These are phyloP conservation scores for Aspergillus bertholletiae DNA, from an alignment of 495 filamentous ascomycete species.

Conservation along the genomic window DNA sequence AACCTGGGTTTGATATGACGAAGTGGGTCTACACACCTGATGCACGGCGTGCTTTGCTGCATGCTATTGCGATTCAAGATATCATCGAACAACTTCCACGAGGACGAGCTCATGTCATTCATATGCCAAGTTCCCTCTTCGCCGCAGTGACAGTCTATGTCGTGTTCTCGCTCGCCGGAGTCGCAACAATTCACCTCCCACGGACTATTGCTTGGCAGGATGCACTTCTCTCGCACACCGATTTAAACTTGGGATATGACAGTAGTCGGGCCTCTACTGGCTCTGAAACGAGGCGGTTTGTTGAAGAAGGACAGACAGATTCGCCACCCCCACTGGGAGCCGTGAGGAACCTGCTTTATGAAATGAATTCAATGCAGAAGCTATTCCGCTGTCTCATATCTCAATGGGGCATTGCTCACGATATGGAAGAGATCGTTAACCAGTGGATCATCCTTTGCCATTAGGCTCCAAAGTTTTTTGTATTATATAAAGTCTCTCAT, in stretches of 20 bases:
- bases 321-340: slow-evolving; percentile 19
- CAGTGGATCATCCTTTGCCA: slow-evolving; percentile 46
- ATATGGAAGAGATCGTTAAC: slow-evolving; percentile 46
- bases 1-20: slow-evolving; percentile 32
- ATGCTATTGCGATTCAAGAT: slow-evolving; percentile 47
- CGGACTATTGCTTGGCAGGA: slow-evolving; percentile 43
- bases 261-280: slow-evolving; percentile 17
- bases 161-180: slow-evolving; percentile 36
- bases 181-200: slow-evolving; percentile 35
- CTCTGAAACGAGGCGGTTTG: slow-evolving; percentile 37
- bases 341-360: slow-evolving; percentile 42
- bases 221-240: slow-evolving; percentile 34
- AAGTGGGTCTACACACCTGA: slow-evolving; percentile 39
- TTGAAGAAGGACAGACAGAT: slow-evolving; percentile 24
- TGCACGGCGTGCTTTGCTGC: slow-evolving; percentile 42
- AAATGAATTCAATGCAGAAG: slow-evolving; percentile 49
- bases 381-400: slow-evolving; percentile 44
- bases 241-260: slow-evolving; percentile 27
- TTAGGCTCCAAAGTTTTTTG: slow-evolving; percentile 12
- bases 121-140: slow-evolving; percentile 46
- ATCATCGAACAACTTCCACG: slow-evolving; percentile 47
- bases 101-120: slow-evolving; percentile 44
- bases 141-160: slow-evolving; percentile 43
- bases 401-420: slow-evolving; percentile 48
- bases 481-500: not conserved